Base-by-base conservation (phyloP, 257 asterid genomes). In the Nicotiana tabacum region DNA sequence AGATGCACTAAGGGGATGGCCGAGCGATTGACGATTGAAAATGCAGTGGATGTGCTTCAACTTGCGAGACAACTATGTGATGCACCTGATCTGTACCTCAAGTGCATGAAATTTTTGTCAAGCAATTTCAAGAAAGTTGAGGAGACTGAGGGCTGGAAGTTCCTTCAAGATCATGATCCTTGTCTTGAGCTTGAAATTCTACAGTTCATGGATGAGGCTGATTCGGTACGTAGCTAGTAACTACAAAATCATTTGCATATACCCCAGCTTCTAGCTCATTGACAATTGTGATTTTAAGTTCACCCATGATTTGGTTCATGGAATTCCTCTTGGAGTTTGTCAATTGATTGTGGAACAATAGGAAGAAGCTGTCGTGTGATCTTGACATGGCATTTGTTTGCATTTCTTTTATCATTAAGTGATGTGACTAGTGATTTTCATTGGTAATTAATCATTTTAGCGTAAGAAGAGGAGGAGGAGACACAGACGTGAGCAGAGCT, bases 81-180 rank as follows among this genome's bases (percentile, higher is more conserved):
- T 67, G 97, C 98, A 16, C 98, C 98, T 16, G 93, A 92, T 91
- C 96, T 94, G 30, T 82, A 88, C 84, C 91, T 95, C 80, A 90
- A 85, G 87, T 94, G 96, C 88, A 87, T 94, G 96, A 92, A 88
- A 80, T 21, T 91, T 48, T 18, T 94, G 78, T 86, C 90, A 0
- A 77, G 32, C 6, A 87, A 91, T 65, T 92, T 92, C 88, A 91
- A 77, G 83, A 81, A 88, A 66, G 94, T 92, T 53, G 95, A 92
- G 87, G 83, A 88, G 66, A 92, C 98, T 0, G 99, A 95, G 87
- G 98, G 96, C 1, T 95, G 99, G 98, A 86, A 87, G 84, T 94
- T 95, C 89, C 82, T 95, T 83, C 97, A 94, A 39, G 81, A 84
- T 11, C 87, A 94, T 68, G 98, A 95, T 67, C 95, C 99, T 21